Conservation (phyloP, 176 grass and related monocot species). For the Dactylis glomerata region DNA sequence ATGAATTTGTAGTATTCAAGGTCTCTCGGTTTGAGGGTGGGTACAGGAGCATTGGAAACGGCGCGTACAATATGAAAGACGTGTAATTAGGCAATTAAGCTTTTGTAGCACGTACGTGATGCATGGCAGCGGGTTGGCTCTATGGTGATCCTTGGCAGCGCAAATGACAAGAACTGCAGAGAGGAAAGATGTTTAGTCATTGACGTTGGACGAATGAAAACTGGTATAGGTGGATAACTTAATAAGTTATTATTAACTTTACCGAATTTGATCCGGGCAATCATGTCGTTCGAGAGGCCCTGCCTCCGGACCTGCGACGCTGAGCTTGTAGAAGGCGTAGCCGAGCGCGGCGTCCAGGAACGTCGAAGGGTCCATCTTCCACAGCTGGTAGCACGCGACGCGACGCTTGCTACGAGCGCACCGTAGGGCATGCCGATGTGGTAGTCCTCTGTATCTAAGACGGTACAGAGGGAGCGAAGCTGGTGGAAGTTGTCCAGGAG, state of each 20-base stretch:
- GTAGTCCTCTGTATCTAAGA: conserved; percentile 5
- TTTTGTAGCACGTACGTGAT: no score
- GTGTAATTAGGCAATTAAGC: no score
- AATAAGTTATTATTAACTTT: neutral
- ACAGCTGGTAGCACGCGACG: neutral
- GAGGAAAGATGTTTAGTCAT: neutral
- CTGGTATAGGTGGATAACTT: no score
- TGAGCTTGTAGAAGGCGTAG: conserved; percentile 30
- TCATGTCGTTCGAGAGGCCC: neutral
- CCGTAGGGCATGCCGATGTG: conserved; percentile 30
- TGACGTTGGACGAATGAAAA: no score
- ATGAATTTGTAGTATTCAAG: no score
- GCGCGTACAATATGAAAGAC: no score
- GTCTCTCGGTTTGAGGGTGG: no score
- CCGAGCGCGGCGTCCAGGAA: neutral
- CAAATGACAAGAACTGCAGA: no score
- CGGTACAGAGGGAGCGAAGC: neutral
- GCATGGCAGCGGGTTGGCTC: no score
- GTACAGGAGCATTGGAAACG: no score
- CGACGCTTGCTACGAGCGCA: neutral
- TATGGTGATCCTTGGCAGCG: no score
- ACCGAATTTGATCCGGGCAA: conserved; percentile 3
- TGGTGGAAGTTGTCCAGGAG: conserved; percentile 8
- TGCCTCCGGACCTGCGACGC: neutral
- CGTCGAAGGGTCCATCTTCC: neutral